These are phyloP conservation scores for Discostella stelligeroides DNA, from an alignment of 108 stramenopile species.

Conservation along the genomic window DNA sequence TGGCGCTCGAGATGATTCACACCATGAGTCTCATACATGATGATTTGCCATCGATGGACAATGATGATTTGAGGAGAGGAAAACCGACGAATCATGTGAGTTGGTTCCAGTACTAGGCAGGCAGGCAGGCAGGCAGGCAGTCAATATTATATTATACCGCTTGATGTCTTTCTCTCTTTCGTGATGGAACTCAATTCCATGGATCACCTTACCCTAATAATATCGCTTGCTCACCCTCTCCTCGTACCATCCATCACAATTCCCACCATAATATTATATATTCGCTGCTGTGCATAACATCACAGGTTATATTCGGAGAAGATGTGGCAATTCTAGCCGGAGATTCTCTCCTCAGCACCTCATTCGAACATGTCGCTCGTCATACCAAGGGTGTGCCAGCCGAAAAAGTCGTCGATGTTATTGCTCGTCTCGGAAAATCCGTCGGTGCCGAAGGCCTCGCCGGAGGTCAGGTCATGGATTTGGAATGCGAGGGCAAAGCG, in stretches of 20 bases:
- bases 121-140: too few species aligned
- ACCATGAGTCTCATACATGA: conserved; percentile 98
- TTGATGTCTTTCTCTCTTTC: conserved; percentile 9
- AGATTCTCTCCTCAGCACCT: conserved; percentile 80
- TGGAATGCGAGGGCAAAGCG: conserved; percentile 92
- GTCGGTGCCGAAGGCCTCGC: conserved; percentile 93
- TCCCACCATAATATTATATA: too few species aligned
- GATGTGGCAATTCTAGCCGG: conserved; percentile 96
- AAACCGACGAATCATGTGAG: conserved; percentile 93
- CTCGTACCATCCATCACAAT: conserved; percentile 1
- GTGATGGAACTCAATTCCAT: background rate
- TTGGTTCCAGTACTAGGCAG: too few species aligned
- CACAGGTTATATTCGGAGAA: conserved; percentile 91
- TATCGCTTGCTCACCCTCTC: background rate
- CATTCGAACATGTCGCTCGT: conserved; percentile 79
- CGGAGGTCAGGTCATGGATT: conserved; percentile 95
- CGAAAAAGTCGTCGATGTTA: conserved; percentile 81
- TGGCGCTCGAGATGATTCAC: conserved; percentile 97
- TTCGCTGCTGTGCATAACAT: too few species aligned
- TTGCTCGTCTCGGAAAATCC: conserved; percentile 85
- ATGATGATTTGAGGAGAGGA: conserved; percentile 93
- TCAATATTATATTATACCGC: too few species aligned
- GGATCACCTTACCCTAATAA: background rate
- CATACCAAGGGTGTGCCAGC: conserved; percentile 76
- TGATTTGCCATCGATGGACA: conserved; percentile 95